These are phyloP conservation scores for Coriaria nepalensis DNA, from an alignment of 306 rosid genomes.

Conservation along the genomic window DNA sequence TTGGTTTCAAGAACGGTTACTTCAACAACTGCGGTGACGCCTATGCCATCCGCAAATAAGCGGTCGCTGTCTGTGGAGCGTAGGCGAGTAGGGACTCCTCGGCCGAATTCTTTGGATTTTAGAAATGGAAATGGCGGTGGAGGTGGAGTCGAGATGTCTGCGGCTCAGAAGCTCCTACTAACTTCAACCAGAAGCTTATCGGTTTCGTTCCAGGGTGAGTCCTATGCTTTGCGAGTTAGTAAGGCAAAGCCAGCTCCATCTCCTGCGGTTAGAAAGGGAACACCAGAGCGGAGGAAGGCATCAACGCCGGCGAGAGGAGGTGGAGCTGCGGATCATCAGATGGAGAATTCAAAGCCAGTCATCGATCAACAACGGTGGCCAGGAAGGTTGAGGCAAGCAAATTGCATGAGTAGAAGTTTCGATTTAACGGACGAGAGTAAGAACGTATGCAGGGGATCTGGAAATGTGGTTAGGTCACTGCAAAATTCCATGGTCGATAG, in stretches of 20 bases:
- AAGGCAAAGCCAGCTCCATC: constrained; percentile 49
- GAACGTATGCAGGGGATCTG: constrained; percentile 33
- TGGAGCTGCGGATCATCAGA: constrained; percentile 20
- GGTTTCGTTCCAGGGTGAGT: constrained; percentile 88
- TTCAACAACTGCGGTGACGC: constrained; percentile 21
- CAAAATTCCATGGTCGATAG: constrained; percentile 34
- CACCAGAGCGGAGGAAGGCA: constrained; percentile 67
- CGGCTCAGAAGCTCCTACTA: constrained; percentile 61
- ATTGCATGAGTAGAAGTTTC: constrained; percentile 45
- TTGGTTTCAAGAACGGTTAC: constrained; percentile 30
- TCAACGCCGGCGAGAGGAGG: constrained; percentile 27
- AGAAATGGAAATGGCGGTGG: constrained; percentile 20
- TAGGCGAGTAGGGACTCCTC: constrained; percentile 41
- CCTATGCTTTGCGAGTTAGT: constrained; percentile 71
- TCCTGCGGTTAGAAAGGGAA: constrained; percentile 43
- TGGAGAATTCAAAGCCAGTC: constrained; percentile 35
- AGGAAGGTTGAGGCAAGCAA: constrained; percentile 26
- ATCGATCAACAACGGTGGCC: constrained; percentile 70
- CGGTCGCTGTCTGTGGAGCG: constrained; percentile 57
- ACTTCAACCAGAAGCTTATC: constrained; percentile 79
- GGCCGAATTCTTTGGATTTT: constrained; percentile 29
- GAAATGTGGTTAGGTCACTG: constrained; percentile 45
- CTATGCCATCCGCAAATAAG: constrained; percentile 24
- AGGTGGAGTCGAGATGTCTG: constrained; percentile 28
- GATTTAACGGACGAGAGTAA: constrained; percentile 38